phyloP scores from a whole-genome alignment of 805 yeast genomes.

The Saturnispora bothae region DNA sequence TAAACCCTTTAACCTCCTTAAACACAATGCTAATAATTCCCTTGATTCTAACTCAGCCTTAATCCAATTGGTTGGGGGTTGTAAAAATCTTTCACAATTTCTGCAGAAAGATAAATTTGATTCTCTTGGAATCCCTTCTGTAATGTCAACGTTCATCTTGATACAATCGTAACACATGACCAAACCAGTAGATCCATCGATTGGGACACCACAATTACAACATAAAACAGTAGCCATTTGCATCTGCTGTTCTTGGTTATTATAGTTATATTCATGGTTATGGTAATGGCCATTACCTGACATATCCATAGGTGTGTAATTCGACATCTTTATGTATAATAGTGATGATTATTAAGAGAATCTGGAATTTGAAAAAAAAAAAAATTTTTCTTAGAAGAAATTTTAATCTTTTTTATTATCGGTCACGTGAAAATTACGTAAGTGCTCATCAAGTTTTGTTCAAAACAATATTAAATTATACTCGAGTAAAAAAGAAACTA shows the following conservation, averaged over 20 bases:
- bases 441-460: no score
- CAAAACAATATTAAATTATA: no score
- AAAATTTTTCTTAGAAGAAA: background rate
- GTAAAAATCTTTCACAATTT: conserved; percentile 91
- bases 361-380: conserved; percentile 15
- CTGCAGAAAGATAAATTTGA: conserved; percentile 89
- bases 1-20: conserved; percentile 80
- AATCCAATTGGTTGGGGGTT: conserved; percentile 93
- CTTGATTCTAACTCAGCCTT: conserved; percentile 84
- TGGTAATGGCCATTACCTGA: conserved; percentile 22
- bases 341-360: conserved; percentile 11
- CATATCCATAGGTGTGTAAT: conserved; percentile 34
- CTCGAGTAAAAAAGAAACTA: no score
- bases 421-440: no score
- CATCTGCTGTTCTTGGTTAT: conserved; percentile 15
- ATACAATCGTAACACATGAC: conserved; percentile 98
- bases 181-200: conserved; percentile 88
- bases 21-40: conserved; percentile 82
- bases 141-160: conserved; percentile 83
- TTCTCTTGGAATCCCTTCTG: conserved; percentile 91
- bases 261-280: conserved; percentile 14
- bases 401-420: background rate
- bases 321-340: conserved; percentile 29
- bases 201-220: conserved; percentile 97
- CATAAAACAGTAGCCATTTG: conserved; percentile 76